A percentile compares a stretch with the other conserved stretches of the same genome.
Evolutionary conservation across 352 stramenopile genomes (phyloP).

Genomic region (Phytophthora cryptogea): DNA sequence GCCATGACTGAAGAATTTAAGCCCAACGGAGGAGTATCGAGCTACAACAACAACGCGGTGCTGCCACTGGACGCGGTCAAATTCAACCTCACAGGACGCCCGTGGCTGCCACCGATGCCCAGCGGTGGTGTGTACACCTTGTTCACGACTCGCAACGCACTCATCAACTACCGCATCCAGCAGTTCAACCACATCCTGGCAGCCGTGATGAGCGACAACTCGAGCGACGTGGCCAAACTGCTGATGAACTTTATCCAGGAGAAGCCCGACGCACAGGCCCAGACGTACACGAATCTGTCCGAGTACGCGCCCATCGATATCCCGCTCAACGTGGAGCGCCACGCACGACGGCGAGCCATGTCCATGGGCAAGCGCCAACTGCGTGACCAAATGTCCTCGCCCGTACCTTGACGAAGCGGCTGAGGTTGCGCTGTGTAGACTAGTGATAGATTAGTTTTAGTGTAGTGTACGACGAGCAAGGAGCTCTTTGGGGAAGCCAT

Average conservation of each 20-base stretch:
- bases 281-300: slow-evolving; percentile 70
- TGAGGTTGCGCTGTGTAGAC: slow-evolving; percentile 16
- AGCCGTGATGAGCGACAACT: slow-evolving; percentile 70
- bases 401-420: slow-evolving; percentile 16
- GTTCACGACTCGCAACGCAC: slow-evolving; percentile 60
- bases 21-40: slow-evolving; percentile 28
- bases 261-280: slow-evolving; percentile 57
- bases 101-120: slow-evolving; percentile 59
- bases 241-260: slow-evolving; percentile 84
- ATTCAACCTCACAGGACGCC: slow-evolving; percentile 52
- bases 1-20: slow-evolving; percentile 14
- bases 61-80: slow-evolving; percentile 59
- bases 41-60: slow-evolving; percentile 46
- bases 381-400: slow-evolving; percentile 33
- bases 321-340: slow-evolving; percentile 64
- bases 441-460: slow-evolving; percentile 26
- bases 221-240: slow-evolving; percentile 54
- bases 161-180: slow-evolving; percentile 67
- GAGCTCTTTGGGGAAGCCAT: neutral
- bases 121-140: slow-evolving; percentile 60
- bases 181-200: slow-evolving; percentile 76
- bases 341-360: slow-evolving; percentile 63
- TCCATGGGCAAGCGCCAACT: slow-evolving; percentile 57
- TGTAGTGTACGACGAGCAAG: slow-evolving; percentile 7
- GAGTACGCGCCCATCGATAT: slow-evolving; percentile 79